Conservation (phyloP, 192 early-diverging fungal genomes). For the Martensiomyces pterosporus region DNA sequence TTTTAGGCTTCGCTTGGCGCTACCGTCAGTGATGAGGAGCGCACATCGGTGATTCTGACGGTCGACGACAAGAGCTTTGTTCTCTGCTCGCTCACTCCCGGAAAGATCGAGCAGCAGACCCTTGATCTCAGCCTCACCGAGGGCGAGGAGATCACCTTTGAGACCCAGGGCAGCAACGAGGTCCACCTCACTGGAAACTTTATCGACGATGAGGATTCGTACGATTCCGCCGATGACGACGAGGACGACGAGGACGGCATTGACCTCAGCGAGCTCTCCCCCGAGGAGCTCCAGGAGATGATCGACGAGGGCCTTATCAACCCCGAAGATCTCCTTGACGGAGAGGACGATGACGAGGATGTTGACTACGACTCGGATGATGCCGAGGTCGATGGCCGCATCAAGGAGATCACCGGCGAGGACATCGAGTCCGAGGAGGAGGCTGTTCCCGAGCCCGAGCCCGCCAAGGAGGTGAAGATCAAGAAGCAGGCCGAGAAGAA, state of each 20-base stretch:
- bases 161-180: constrained; percentile 58
- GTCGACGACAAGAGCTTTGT: constrained; percentile 70
- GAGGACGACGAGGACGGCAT: constrained; percentile 47
- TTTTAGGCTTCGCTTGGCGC: constrained; percentile 69
- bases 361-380: constrained; percentile 42
- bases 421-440: constrained; percentile 34
- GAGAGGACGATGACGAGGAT: constrained; percentile 19
- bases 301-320: constrained; percentile 29
- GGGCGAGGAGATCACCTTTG: constrained; percentile 80
- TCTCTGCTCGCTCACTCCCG: constrained; percentile 77
- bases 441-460: constrained; percentile 14
- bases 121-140: constrained; percentile 67
- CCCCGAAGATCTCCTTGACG: constrained; percentile 14
- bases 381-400: constrained; percentile 44
- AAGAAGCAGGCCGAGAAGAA: constrained; percentile 40
- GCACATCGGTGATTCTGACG: constrained; percentile 66
- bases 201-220: constrained; percentile 3
- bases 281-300: constrained; percentile 35
- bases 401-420: constrained; percentile 28
- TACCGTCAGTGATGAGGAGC: constrained; percentile 47
- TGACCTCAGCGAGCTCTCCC: constrained; percentile 17
- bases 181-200: constrained; percentile 44
- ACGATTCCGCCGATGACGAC: constrained; percentile 16
- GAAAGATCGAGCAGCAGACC: constrained; percentile 70
- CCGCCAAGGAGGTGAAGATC: constrained; percentile 49